A percentile compares a stretch with the other conserved stretches of the same genome.
These are phyloP conservation scores for Aschersonia sp. DNA, from an alignment of 2,329 filamentous ascomycete genomes.

Conservation along the genomic window DNA sequence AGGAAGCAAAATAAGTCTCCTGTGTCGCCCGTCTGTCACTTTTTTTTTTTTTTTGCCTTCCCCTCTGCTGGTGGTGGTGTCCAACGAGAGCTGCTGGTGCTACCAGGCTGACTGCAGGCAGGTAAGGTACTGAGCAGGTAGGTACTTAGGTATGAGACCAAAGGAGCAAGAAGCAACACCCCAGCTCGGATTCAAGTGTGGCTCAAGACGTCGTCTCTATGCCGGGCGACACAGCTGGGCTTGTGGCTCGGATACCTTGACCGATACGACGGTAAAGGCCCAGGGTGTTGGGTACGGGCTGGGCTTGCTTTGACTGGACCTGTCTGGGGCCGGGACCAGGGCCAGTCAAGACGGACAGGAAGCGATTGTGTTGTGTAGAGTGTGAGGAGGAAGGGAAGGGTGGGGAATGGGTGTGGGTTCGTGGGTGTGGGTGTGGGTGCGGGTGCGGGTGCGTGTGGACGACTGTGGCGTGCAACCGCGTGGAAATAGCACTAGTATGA, in stretches of 20 bases:
- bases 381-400: background rate
- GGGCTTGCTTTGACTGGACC: too few relatives aligned
- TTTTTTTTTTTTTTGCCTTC: background rate
- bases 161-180: background rate
- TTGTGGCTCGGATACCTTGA: conserved; percentile 1
- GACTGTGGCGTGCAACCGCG: background rate
- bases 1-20: background rate
- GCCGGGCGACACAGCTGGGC: background rate
- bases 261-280: background rate
- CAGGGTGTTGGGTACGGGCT: background rate
- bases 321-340: background rate
- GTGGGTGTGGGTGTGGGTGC: background rate
- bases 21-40: background rate
- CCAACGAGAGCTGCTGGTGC: background rate
- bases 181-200: background rate
- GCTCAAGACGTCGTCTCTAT: background rate
- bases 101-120: background rate
- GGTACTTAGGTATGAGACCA: background rate
- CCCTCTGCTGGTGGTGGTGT: background rate
- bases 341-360: background rate
- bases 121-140: background rate
- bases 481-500: background rate
- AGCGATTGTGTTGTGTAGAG: background rate
- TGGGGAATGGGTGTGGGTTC: background rate
- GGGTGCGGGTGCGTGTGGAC: background rate